Base-by-base conservation (phyloP, 306 rosid genomes). In the Aeschynomene evenia region DNA sequence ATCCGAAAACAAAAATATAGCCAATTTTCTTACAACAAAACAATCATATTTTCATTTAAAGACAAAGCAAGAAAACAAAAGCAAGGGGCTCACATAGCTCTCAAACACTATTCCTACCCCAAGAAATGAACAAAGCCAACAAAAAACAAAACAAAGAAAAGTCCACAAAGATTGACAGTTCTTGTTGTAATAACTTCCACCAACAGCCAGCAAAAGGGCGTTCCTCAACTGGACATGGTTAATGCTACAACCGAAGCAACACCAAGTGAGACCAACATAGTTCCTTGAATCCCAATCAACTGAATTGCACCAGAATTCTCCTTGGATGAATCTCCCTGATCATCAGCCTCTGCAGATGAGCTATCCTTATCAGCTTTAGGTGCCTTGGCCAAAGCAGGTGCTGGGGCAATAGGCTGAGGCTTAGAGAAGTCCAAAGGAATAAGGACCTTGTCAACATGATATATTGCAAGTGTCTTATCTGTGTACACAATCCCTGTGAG, bases 391-490 rank as follows among this genome's bases (percentile, higher is more conserved):
- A 68, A 10, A 0, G 77, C 18, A 4, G 89, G 85, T 3, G 87
- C 80, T 1, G 85, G 85, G 3, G 91, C 89, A 0, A 80, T 59
- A 15, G 77, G 49, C 61, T 14, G 58, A 11, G 91, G 86, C 63
- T 74, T 78, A 40, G 82, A 78, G 70, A 86, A 75, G 5, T 83
- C 88, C 53, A 82, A 63, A 19, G 96, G 91, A 62, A 80, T 34
- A 67, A 89, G 80, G 37, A 84, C 91, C 20, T 77, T 82, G 62
- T 84, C 88, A 39, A 89, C 70, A 62, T 82, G 85, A 39, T 89
- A 86, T 66, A 89, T 72, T 3, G 89, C 96, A 8, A 89, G 82
- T 33, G 84, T 78, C 56, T 77, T 81, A 51, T 89, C 96, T 0
- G 86, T 12, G 33, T 89, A 86, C 5, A 89, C 85, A 21, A 87